Evolutionary conservation across 129 eudicot species (phyloP), one percentile per base, ranked within the genome.

Genomic region (Saposhnikovia divaricata): DNA sequence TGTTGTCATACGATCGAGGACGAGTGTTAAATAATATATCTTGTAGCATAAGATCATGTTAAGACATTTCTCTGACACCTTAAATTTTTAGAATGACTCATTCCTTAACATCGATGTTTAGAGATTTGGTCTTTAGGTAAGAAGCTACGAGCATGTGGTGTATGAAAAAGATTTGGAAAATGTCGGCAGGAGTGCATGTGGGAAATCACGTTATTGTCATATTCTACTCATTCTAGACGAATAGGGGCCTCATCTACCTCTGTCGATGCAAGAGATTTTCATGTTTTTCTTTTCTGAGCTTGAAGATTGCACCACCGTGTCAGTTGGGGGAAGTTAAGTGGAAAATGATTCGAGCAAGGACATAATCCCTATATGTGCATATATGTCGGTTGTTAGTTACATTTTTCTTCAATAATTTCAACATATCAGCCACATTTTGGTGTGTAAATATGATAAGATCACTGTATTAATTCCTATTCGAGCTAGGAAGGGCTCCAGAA

Each of bases 131-230:
- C 44, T 18, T 34, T 1, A 46, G 46, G n/a, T 6, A 34, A 15
- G 75, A 34, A 70, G 75, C 44, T 37, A 70, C 16, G 25, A 37
- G 75, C 75, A 70, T 70, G 75, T 70, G 75, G 25, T 38, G 44
- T 15, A 37, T 6, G 4, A 15, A 70, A 39, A 70, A 39, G 45
- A 31, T 37, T 37, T 8, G 46, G 23, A 38, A 16, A 46, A 18
- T 70, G 75, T 70, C 46, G 75, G 75, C 25, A 38, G 46, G 75
- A 61, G 6, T 0, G 75, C 75, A 70, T 70, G 75, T 38, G 75
- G 46, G 27, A 70, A 18, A 37, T 70, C 45, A 70, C 37, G 75
- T 18, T 16, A 18, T 69, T 34, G 27, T 38, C 75, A 70, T 70
- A 18, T 70, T 38, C 75, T 40, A 38, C 45, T 31, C 6, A 69